Conservation (phyloP, 805 yeast species). For the Nakazawaea sp. region DNA sequence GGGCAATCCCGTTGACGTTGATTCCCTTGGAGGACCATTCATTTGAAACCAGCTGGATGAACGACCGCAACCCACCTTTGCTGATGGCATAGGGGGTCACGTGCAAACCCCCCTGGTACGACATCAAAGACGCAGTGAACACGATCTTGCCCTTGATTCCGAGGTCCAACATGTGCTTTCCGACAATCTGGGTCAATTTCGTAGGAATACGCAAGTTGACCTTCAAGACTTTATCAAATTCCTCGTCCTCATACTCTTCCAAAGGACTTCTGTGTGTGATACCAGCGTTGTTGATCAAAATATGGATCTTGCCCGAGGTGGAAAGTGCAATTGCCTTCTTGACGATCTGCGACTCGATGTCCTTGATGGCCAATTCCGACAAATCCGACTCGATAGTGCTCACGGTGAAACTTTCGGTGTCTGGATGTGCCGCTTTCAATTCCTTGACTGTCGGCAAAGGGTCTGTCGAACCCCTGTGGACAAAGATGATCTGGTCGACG, state of each 20-base stretch:
- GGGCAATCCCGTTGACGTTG: slow-evolving; percentile 41
- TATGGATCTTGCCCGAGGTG: slow-evolving; percentile 22
- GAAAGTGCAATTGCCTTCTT: slow-evolving; percentile 23
- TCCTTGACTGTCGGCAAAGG: slow-evolving; percentile 21
- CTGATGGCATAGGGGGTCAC: slow-evolving; percentile 34
- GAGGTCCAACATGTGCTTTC: slow-evolving; percentile 27
- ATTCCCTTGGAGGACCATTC: slow-evolving; percentile 40
- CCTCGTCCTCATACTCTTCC: slow-evolving; percentile 28
- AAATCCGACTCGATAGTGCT: slow-evolving; percentile 20
- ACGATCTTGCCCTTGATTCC: slow-evolving; percentile 31
- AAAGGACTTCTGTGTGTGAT: slow-evolving; percentile 25
- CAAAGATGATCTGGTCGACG: slow-evolving; percentile 29
- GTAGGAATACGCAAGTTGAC: slow-evolving; percentile 33
- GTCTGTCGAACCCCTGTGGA: slow-evolving; percentile 28
- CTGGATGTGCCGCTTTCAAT: slow-evolving; percentile 19
- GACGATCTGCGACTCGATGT: slow-evolving; percentile 22
- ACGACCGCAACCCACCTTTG: slow-evolving; percentile 31
- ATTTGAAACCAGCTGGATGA: slow-evolving; percentile 31
- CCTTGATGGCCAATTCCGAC: slow-evolving; percentile 20
- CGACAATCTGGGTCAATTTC: slow-evolving; percentile 29
- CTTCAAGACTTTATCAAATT: slow-evolving; percentile 31
- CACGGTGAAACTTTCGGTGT: slow-evolving; percentile 20
- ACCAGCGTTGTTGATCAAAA: slow-evolving; percentile 29
- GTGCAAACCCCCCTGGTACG: slow-evolving; percentile 32
- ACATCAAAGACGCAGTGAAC: slow-evolving; percentile 33